These are phyloP conservation scores for Juglanconis oblonga DNA, from an alignment of 2,329 filamentous ascomycete genomes.

Conservation along the genomic window DNA sequence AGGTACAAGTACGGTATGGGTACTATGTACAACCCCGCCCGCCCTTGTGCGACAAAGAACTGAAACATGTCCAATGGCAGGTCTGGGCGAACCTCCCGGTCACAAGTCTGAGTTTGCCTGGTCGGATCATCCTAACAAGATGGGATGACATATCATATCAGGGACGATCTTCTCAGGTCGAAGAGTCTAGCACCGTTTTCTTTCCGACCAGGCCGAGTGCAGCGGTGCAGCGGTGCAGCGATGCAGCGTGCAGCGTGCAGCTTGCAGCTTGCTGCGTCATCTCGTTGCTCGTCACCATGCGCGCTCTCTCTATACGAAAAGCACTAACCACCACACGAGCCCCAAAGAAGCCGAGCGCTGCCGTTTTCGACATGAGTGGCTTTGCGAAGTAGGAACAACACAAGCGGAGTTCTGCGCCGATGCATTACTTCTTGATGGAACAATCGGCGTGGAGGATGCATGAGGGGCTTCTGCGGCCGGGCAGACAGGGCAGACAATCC, in stretches of 20 bases:
- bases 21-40: neutral
- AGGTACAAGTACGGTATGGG: too few species aligned
- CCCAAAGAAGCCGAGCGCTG: neutral
- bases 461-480: neutral
- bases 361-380: neutral
- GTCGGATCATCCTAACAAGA: slow-evolving; percentile 11
- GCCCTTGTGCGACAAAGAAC: slow-evolving; percentile 15
- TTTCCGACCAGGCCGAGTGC: neutral
- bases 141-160: slow-evolving; percentile 6
- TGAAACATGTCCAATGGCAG: slow-evolving; percentile 18
- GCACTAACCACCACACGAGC: too few species aligned
- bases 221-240: too few species aligned
- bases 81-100: slow-evolving; percentile 9
- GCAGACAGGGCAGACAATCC: neutral
- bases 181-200: neutral
- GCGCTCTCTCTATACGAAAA: too few species aligned
- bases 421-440: too few species aligned
- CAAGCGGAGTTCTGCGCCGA: too few species aligned
- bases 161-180: neutral
- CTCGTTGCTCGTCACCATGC: neutral
- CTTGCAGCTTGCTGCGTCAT: neutral
- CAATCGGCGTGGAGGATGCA: neutral
- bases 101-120: neutral
- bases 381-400: too few species aligned
- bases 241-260: too few species aligned